These are phyloP conservation scores for Arabidopsis lyrata DNA, from an alignment of 441 rosid species.

Conservation along the genomic window DNA sequence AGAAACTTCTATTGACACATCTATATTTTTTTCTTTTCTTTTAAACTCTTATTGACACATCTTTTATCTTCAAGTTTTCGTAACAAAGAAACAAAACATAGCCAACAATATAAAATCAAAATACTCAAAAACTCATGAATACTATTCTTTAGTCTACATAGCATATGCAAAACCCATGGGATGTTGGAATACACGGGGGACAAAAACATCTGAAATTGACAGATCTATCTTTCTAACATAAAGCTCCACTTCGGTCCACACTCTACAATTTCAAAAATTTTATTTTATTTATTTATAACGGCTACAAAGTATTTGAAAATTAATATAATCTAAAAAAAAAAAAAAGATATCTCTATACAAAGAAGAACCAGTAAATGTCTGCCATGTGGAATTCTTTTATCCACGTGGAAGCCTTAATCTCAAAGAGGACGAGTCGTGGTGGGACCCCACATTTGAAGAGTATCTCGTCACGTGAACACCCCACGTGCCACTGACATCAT, in stretches of 20 bases:
- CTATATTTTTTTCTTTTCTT: no score
- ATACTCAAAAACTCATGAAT: slow-evolving; percentile 20
- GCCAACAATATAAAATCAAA: slow-evolving; percentile 17
- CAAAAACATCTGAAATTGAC: slow-evolving; percentile 43
- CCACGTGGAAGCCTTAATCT: slow-evolving; percentile 48
- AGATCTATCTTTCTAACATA: slow-evolving; percentile 16
- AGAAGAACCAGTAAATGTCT: slow-evolving; percentile 45
- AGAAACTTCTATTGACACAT: background rate
- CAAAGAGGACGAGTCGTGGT: slow-evolving; percentile 42
- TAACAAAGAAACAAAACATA: background rate
- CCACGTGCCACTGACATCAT: slow-evolving; percentile 60
- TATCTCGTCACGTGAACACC: slow-evolving; percentile 69
- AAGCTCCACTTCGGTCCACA: slow-evolving; percentile 29
- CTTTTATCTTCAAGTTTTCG: background rate
- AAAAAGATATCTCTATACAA: slow-evolving; percentile 7
- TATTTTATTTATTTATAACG: slow-evolving; percentile 25
- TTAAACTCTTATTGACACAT: background rate
- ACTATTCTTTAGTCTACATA: slow-evolving; percentile 38
- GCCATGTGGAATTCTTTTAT: slow-evolving; percentile 31
- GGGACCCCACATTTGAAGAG: slow-evolving; percentile 45
- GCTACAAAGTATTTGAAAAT: slow-evolving; percentile 28
- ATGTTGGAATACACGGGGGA: slow-evolving; percentile 48
- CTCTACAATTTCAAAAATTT: slow-evolving; percentile 16
- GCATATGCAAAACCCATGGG: slow-evolving; percentile 42
- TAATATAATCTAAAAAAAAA: background rate